These are phyloP conservation scores for Linum trigynum DNA, from an alignment of 345 rosid species.

Conservation along the genomic window DNA sequence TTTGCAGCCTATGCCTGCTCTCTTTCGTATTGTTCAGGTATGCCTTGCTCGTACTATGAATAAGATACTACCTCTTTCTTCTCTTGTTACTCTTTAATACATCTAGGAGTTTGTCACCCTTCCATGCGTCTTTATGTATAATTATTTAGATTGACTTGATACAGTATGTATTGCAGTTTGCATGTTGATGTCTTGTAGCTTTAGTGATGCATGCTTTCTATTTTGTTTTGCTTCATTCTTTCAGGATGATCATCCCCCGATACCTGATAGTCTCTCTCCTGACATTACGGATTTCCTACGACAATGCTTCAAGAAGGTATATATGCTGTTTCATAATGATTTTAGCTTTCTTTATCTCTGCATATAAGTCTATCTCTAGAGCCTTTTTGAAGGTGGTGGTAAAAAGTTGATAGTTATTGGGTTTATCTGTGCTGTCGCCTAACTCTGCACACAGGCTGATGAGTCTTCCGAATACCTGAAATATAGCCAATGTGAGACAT, in stretches of 20 bases:
- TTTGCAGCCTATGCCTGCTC: constrained; percentile 96
- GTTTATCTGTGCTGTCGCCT: background rate
- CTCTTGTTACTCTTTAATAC: background rate
- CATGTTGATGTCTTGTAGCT: background rate
- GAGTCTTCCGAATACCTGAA: background rate
- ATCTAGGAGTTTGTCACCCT: background rate
- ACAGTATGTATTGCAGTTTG: background rate
- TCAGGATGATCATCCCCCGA: constrained; percentile 95
- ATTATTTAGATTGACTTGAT: constrained; percentile 1
- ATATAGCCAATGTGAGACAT: background rate
- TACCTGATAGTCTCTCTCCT: constrained; percentile 88
- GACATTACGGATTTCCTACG: constrained; percentile 93
- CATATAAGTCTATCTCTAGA: too few relatives aligned
- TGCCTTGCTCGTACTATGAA: constrained; percentile 7
- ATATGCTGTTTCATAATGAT: background rate
- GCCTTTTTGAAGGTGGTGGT: background rate
- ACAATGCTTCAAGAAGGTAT: constrained; percentile 98
- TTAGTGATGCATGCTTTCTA: background rate
- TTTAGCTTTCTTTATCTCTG: background rate
- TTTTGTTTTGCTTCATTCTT: constrained; percentile 2
- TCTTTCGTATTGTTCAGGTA: constrained; percentile 98
- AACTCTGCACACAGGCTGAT: background rate
- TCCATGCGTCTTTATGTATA: background rate
- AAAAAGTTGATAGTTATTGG: background rate
- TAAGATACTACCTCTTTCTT: background rate